Evolutionary conservation across 2,329 filamentous ascomycete genomes (phyloP), one percentile per base, ranked within the genome.

Genomic region (Ophiostoma sp.): DNA sequence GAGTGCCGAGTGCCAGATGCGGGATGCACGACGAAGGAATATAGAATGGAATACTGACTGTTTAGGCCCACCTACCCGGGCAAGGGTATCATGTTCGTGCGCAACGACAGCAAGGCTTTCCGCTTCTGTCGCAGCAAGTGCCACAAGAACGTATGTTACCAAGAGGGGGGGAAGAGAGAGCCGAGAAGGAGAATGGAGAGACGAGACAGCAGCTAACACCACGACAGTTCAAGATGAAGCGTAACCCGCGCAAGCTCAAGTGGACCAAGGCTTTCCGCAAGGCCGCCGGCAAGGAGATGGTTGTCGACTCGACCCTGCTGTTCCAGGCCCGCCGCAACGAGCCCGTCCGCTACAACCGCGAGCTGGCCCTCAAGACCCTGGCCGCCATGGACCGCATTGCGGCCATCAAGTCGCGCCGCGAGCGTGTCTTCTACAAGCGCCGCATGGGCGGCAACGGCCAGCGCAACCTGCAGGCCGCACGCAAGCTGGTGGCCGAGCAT

Each of bases 241-340:
- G 95, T 75, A 97, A 98, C 83, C 94, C 94, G 48, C 89, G 94
- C 79, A 97, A 97, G 81, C 87, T 98, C 76, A 95, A 93, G 81
- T 97, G 94, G 95, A 97, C 94, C 73, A 97, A 97, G 85, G 89
- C 92, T 68, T 94, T 94, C 86, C 90, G 93, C 77, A 90, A 90
- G 78, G 87, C 90, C 23, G 90, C 91, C 71, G 92, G 92, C 83
- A 96, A 93, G 83, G 86, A 89, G 78, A 88, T 96, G 92, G 91
- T 92, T 71, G 94, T 98, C 81, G 95, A 99, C 85, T 91, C 88
- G 77, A 97, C 94, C 41, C 89, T 99, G 72, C 90, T 93, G 78
- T 97, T 98, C 82, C 91, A 92, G 73, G 91, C 93, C 75, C 91
- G 93, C 78, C 91, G 95, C 84, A 97, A 99, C 84, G 88, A 96